These are phyloP conservation scores for Teratosphaeria viscida DNA, from an alignment of 2,329 filamentous ascomycete genomes.

Conservation along the genomic window DNA sequence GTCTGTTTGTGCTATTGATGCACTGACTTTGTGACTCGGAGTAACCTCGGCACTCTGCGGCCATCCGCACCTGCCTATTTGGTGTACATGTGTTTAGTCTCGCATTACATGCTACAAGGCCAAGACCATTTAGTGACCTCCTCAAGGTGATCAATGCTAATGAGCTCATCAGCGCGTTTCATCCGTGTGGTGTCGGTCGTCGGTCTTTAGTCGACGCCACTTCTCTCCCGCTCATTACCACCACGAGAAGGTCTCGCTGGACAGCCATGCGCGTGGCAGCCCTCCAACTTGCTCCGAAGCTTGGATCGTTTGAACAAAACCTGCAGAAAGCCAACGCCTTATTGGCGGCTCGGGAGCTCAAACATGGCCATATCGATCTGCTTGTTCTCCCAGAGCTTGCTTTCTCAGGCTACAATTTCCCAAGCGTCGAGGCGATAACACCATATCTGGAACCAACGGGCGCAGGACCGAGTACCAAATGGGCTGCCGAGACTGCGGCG, in stretches of 20 bases:
- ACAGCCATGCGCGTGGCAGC: conserved; percentile 55
- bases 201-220: no score
- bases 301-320: conserved; percentile 62
- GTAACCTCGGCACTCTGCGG: background rate
- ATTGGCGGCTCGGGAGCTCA: conserved; percentile 35
- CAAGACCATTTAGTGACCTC: background rate
- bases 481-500: conserved; percentile 57
- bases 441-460: conserved; percentile 59
- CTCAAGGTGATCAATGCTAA: no score
- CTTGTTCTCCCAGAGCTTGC: conserved; percentile 68
- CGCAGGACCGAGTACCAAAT: conserved; percentile 57
- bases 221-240: no score
- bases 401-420: conserved; percentile 73
- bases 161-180: no score
- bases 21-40: background rate
- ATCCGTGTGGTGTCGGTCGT: no score
- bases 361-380: conserved; percentile 48
- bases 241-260: background rate
- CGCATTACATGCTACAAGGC: background rate
- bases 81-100: background rate
- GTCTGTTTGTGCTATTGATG: no score
- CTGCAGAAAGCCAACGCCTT: conserved; percentile 57
- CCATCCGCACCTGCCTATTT: background rate
- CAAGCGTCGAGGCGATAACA: conserved; percentile 54
- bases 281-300: conserved; percentile 60